Base-by-base conservation (phyloP, 371 early-diverging fungal genomes). In the Funneliformis caledonium region DNA sequence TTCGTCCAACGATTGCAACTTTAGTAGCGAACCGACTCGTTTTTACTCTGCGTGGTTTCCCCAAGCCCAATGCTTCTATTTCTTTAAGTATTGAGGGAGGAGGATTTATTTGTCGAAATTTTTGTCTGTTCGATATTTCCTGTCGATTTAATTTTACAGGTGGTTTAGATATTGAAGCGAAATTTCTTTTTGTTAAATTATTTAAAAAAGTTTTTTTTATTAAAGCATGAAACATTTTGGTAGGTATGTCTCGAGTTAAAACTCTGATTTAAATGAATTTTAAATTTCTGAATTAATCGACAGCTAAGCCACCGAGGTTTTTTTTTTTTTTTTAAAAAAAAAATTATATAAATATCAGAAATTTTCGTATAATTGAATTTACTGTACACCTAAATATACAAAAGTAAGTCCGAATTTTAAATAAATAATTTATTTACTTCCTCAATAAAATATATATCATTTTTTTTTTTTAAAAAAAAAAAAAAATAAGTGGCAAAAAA, bases 401-500 rank as follows among this genome's bases (percentile, higher is more conserved):
- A 56, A n/a, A 56, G 56, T 56, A 56, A 56, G 56, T 56, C 56
- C 16, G 37, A 37, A 37, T 37, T 37, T 3, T 37, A 37, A 37
- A 37, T 37, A 37, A 37, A 37, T 37, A 37, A 37, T 37, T 3
- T 37, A 26, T 37, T 37, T 37, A 37, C 37, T 37, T 3, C 37
- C 37, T 37, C 37, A 37, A 37, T 37, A 37, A 26, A 26, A 26
- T 37, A 37, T 37, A 37, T 37, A 37, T 37, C 0, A 37, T 37
- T 37, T 37, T 37, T 37, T 3, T 37, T 37, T 2, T 37, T 37
- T 26, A n/a, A n/a, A n/a, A n/a, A n/a, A 26, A 26, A 26, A 26
- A 26, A 26, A 26, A 26, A 26, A 26, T 26, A 73, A 89, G 87
- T 95, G 95, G 94, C 94, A 50, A 94, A 93, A 84, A 95, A 94